Base-by-base conservation (phyloP, 2,329 filamentous ascomycete genomes). In the Cercospora citrullina region DNA sequence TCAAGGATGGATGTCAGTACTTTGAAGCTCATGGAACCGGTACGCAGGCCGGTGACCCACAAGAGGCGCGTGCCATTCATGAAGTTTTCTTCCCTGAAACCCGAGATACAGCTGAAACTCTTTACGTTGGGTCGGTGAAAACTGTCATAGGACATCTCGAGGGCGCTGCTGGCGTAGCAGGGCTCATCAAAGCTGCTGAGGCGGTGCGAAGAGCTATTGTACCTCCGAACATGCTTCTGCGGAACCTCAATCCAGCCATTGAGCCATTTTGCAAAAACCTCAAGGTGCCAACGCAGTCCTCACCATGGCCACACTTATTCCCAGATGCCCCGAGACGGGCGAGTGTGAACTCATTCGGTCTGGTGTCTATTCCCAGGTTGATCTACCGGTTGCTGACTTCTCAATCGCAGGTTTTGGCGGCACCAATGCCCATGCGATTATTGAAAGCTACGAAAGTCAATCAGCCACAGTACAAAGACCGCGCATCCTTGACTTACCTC, bases 161-260 rank as follows among this genome's bases (percentile, higher is more conserved):
- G 72, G 82, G 83, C 8, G 79, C 82, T 1, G 83, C 84, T 2
- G 85, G 84, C 0, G 72, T 86, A 16, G 84, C 84, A 0, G 82
- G 83, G 7, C 63, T 86, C 7, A 75, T 86, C 21, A 82, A 82
- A 64, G 58, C 33, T 55, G 39, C 45, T 36, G 28, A 64, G 14
- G 65, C 65, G 36, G 18, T 69, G 23, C 48, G 60, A 57, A 45
- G 60, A 26, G 55, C 30, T 36, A 42, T 61, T 9, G 59, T 61
- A 16, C 62, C 66, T 42, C 61, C 60, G 21, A 59, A 76, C 21
- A 69, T 75, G 59, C 67, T 72, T 21, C 73, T 77, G 33, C 62
- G 71, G 7, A 64, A 68, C 23, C 57, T 70, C 5, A 75, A 72
- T 51, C 72, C 70, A 5, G 48, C 62, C 9, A 64, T 86, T 1